Base-by-base conservation (phyloP, 202 grass and related monocot genomes). In the Brachypodium distachyon region DNA sequence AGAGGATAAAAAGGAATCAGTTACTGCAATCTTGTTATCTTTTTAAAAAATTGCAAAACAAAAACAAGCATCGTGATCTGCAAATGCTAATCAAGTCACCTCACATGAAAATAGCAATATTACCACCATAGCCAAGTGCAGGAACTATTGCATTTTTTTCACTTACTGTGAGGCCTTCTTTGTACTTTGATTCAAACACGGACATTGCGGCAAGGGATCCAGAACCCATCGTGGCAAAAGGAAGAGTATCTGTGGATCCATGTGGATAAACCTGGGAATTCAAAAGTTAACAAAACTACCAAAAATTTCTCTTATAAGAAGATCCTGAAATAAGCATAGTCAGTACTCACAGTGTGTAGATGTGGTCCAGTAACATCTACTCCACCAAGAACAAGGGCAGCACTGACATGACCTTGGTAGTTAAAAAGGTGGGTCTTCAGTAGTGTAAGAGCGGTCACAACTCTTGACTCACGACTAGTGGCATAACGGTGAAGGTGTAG, bases 161-260 rank as follows among this genome's bases (percentile, higher is more conserved):
- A 77, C 85, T 99, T 81, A 99, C 96, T 28, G 96, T 96, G 47
- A 99, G 85, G 36, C 96, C 90, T 73, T 99, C 96, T 87, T 59
- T 96, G 83, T 89, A 99, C 51, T 96, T 89, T 0, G 92, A 91
- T 46, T 99, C 96, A 26, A 99, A 96, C 28, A 99, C 87, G 1
- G 96, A 86, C 92, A 99, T 99, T 52, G 96, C 96, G 56, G 96
- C 96, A 79, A 99, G 92, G 70, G 96, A 99, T 25, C 96, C 96
- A 69, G 96, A 99, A 79, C 96, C 96, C 96, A 99, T 99, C 8
- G 96, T 99, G 33, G 96, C 96, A 85, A 99, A 99, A 73, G 96
- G 96, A 68, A 99, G 96, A 26, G 92, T 99, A 57, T 99, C 96
- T 26, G 96, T 93, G 56, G 96, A 99, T 28, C 96, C 96, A 59